Conservation (phyloP, 257 asterid genomes). For the Gentiana macrophylla region DNA sequence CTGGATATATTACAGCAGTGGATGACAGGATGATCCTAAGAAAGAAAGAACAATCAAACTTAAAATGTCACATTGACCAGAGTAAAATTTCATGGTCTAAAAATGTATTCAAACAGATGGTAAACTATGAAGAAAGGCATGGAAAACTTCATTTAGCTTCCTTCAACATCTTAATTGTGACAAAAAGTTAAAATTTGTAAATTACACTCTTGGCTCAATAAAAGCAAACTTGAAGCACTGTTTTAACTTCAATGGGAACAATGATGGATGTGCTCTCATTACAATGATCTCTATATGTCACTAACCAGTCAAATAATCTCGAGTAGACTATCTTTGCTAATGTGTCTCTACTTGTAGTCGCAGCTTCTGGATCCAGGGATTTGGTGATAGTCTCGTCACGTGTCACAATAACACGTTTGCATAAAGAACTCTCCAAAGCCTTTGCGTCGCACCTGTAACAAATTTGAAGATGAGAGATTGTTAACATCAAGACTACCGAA, state of each 20-base stretch:
- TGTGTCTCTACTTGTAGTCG: slow-evolving; percentile 87
- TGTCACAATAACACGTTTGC: slow-evolving; percentile 91
- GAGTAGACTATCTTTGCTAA: slow-evolving; percentile 90
- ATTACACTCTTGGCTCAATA: neutral
- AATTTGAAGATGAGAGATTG: slow-evolving; percentile 7
- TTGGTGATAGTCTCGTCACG: slow-evolving; percentile 95
- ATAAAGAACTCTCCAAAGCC: slow-evolving; percentile 91
- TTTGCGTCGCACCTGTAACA: slow-evolving; percentile 77
- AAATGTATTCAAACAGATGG: too few relatives aligned
- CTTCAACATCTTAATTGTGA: neutral
- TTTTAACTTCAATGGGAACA: neutral
- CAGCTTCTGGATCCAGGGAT: slow-evolving; percentile 91
- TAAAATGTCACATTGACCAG: too few relatives aligned
- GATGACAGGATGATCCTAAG: too few relatives aligned
- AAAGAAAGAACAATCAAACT: too few relatives aligned
- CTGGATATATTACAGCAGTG: too few relatives aligned
- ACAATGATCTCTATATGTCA: neutral
- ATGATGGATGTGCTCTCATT: too few relatives aligned
- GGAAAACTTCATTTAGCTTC: too few relatives aligned
- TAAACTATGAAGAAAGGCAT: too few relatives aligned
- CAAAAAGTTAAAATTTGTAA: neutral
- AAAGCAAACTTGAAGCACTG: neutral
- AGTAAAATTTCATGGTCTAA: too few relatives aligned
- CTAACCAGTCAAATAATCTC: slow-evolving; percentile 91
- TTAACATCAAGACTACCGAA: neutral